Conservation (phyloP, 2,329 filamentous ascomycete genomes). For the Trichoderma harzianum region DNA sequence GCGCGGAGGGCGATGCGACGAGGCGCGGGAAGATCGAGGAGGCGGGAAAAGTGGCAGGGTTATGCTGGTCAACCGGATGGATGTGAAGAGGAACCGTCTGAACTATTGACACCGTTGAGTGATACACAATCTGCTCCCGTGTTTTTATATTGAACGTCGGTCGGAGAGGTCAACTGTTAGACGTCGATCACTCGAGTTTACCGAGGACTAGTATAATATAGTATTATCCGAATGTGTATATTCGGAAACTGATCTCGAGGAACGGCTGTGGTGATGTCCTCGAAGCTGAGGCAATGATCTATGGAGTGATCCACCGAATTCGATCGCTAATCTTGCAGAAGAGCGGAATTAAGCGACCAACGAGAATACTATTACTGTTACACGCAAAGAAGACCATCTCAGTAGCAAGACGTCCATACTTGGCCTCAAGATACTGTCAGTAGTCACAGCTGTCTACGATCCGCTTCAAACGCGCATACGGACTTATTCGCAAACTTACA, state of each 20-base stretch:
- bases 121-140: not conserved
- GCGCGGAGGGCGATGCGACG: not conserved
- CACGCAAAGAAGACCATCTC: not conserved
- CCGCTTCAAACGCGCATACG: not conserved
- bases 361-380: not conserved
- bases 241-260: not conserved
- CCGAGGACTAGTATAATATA: not conserved
- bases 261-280: not conserved
- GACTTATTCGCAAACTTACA: not conserved
- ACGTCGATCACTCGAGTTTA: not conserved
- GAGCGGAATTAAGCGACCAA: not conserved
- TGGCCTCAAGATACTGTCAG: not conserved
- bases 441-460: not conserved
- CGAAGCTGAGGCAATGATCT: not conserved
- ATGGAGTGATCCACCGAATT: not conserved
- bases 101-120: not conserved
- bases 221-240: accelerated
- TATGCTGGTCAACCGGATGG: not conserved
- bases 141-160: not conserved
- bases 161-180: not conserved
- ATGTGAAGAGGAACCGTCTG: not conserved
- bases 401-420: not conserved
- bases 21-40: not conserved
- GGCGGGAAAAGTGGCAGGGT: not conserved
- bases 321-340: not conserved